Conservation (phyloP, 2,329 filamentous ascomycete genomes). For the Plenodomus tracheiphilus region DNA sequence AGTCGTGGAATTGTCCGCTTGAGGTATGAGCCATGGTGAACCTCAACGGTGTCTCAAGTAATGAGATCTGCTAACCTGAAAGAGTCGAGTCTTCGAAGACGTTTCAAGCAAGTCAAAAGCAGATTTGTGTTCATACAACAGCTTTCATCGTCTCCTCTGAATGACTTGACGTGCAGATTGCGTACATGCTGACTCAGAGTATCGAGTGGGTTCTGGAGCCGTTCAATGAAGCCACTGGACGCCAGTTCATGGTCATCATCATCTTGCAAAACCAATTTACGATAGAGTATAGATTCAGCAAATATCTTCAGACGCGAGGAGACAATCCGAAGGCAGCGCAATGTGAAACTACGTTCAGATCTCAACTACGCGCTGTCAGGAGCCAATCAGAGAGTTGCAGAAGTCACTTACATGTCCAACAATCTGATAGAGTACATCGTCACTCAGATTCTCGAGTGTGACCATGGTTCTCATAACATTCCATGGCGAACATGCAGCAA, state of each 20-base stretch:
- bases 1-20: too few relatives aligned
- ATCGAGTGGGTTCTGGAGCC: conserved; percentile 13
- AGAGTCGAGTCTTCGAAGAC: conserved; percentile 9
- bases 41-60: too few relatives aligned
- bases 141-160: conserved; percentile 19
- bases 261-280: conserved; percentile 12
- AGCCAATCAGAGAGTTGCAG: not conserved
- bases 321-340: conserved; percentile 6
- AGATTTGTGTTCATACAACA: conserved; percentile 17
- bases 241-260: conserved; percentile 11
- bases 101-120: conserved; percentile 6
- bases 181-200: conserved; percentile 11
- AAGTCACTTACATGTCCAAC: conserved; percentile 6
- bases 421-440: conserved; percentile 22
- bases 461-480: conserved; percentile 1
- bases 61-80: conserved; percentile 11
- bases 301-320: conserved; percentile 16
- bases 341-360: too few relatives aligned
- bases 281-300: conserved; percentile 15
- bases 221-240: conserved; percentile 14
- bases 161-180: conserved; percentile 13
- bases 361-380: conserved; percentile 11
- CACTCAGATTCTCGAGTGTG: conserved; percentile 13
- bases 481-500: not conserved
- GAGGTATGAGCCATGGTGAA: too few relatives aligned